phyloP scores from a whole-genome alignment of 805 yeast genomes.

The Kregervanrija pseudodelftensis region DNA sequence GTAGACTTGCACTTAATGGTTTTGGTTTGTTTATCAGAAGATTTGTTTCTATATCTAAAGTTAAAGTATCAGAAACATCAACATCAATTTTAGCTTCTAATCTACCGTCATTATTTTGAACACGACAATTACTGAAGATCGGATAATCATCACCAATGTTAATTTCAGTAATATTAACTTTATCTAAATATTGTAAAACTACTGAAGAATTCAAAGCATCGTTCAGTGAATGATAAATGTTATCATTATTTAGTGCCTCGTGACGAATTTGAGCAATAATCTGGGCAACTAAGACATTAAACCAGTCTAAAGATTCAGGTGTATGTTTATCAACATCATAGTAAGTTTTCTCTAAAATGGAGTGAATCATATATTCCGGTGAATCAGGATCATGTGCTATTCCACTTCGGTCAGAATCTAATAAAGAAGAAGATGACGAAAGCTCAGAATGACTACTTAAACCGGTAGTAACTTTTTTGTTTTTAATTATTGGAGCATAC shows the following conservation, averaged over 20 bases:
- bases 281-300: slow-evolving; percentile 89
- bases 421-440: neutral
- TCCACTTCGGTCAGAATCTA: slow-evolving; percentile 7
- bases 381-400: slow-evolving; percentile 8
- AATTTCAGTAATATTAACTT: slow-evolving; percentile 73
- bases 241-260: slow-evolving; percentile 84
- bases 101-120: slow-evolving; percentile 44
- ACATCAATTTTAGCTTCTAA: slow-evolving; percentile 87
- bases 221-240: slow-evolving; percentile 72
- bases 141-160: slow-evolving; percentile 95
- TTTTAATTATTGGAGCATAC: slow-evolving; percentile 13
- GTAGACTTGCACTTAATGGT: slow-evolving; percentile 78
- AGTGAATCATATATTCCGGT: neutral
- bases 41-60: slow-evolving; percentile 79
- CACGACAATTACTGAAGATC: slow-evolving; percentile 86
- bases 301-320: slow-evolving; percentile 94
- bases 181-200: slow-evolving; percentile 71
- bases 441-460: neutral
- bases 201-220: slow-evolving; percentile 56
- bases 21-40: slow-evolving; percentile 75
- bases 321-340: slow-evolving; percentile 84
- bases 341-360: slow-evolving; percentile 82
- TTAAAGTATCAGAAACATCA: slow-evolving; percentile 78
- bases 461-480: slow-evolving; percentile 3
- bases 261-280: slow-evolving; percentile 77